Percentiles rank a stretch among this genome's conserved stretches.
phyloP scores from a whole-genome alignment of 2,329 filamentous ascomycete genomes.

The Aureobasidium mangrovei region DNA sequence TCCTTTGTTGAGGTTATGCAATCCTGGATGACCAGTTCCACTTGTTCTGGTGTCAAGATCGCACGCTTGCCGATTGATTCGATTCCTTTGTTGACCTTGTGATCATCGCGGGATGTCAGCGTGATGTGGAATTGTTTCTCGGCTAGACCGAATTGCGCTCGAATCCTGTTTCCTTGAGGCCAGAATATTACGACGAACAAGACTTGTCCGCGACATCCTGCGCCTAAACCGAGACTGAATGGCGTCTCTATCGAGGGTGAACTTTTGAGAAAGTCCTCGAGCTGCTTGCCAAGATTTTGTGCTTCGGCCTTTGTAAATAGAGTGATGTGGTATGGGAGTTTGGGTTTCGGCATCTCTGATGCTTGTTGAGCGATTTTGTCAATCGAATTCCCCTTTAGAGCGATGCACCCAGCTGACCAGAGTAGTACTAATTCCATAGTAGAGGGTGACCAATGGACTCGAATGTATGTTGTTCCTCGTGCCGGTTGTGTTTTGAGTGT shows the following conservation, averaged over 20 bases:
- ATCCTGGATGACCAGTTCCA: background rate
- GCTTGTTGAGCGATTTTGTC: background rate
- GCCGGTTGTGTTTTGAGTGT: background rate
- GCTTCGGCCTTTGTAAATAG: background rate
- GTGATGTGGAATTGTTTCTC: constrained; percentile 13
- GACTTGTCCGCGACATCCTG: background rate
- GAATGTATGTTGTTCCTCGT: background rate
- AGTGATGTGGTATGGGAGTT: constrained; percentile 1
- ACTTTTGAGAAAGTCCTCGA: background rate
- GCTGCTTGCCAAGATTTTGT: background rate
- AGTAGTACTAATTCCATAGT: background rate
- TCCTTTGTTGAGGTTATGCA: background rate
- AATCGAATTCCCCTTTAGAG: background rate
- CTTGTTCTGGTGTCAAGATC: background rate
- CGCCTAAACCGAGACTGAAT: background rate
- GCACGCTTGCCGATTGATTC: background rate
- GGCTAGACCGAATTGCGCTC: background rate
- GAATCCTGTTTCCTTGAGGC: constrained; percentile 11
- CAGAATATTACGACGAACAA: constrained; percentile 12
- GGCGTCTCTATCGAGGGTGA: background rate
- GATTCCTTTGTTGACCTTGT: constrained; percentile 14
- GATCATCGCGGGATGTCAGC: constrained; percentile 3
- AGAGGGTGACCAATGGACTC: too few relatives aligned
- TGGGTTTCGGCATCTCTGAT: background rate
- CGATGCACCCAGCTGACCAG: background rate